Base-by-base conservation (phyloP, 305 asterid genomes). In the Solanum hybrid region DNA sequence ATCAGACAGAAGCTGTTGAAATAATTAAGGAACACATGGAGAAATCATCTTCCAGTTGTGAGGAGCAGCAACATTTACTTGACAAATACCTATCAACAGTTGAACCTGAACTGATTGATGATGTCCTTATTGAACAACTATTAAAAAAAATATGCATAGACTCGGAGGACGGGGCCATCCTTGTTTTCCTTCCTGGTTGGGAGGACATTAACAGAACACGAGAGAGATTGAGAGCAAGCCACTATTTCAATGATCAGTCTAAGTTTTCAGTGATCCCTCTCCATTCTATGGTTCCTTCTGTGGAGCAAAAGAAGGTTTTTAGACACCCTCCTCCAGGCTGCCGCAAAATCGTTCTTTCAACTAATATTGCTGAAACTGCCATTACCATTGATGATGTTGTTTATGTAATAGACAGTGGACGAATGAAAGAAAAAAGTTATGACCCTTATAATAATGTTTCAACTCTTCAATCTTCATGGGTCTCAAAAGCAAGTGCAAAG, bases 331-430 rank as follows among this genome's bases (percentile, higher is more conserved):
- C 94, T 75, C 92, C 89, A 69, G 99, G 98, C 88, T 98, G 98
- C 93, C 96, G 98, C 86, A 98, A 98, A 91, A 96, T 98, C 77
- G 92, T 96, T 91, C 99, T 98, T 85, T 96, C 99, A 86, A 98
- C 99, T 56, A 96, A 98, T 92, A 98, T 98, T 86, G 99, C 99
- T 27, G 99, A 98, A 94, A 95, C 99, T 88, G 96, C 99, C 89
- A 89, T 98, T 89, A 96, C 99, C 86, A 98, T 98, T 78, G 98
- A 95, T 36, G 99, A 98, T 91, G 98, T 96, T 91, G 98, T 96
- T 90, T 96, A 91, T 93, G 99, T 98, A 87, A 89, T 98, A 90
- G 99, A 98, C 93, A 96, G 96, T 89, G 99, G 99, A 84, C 91
- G 98, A 88, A 96, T 97, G 98, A 98, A 96, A 90, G 98, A 98